Conservation (phyloP, 179 eudicot species). For the Drosera spatulata region DNA sequence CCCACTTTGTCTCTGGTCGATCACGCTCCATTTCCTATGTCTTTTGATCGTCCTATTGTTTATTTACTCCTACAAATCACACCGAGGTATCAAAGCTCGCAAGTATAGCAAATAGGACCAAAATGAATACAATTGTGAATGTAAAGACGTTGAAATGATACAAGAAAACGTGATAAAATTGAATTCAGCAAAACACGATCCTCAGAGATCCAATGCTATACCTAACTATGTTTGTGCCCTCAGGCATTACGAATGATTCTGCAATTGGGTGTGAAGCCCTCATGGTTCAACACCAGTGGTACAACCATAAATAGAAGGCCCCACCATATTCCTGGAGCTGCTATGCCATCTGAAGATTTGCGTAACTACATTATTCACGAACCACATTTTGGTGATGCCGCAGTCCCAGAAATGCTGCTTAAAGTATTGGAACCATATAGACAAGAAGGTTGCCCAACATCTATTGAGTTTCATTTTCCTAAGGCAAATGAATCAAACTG, state of each 20-base stretch:
- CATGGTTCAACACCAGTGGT: constrained; percentile 67
- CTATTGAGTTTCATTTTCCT: constrained; percentile 9
- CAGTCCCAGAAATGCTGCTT: constrained; percentile 95
- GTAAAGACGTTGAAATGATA: too few relatives aligned
- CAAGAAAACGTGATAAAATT: too few relatives aligned
- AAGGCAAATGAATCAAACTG: neutral
- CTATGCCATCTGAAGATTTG: constrained; percentile 59
- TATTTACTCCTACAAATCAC: too few relatives aligned
- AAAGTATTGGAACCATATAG: constrained; percentile 93
- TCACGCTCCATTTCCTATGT: too few relatives aligned
- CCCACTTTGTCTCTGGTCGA: too few relatives aligned
- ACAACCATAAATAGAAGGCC: constrained; percentile 33
- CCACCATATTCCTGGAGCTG: constrained; percentile 37
- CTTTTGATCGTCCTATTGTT: too few relatives aligned
- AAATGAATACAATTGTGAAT: too few relatives aligned
- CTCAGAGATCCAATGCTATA: too few relatives aligned
- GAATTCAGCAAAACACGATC: too few relatives aligned
- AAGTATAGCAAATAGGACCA: too few relatives aligned
- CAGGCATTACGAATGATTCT: constrained; percentile 91
- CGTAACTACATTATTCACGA: constrained; percentile 73
- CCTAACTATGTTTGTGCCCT: constrained; percentile 1
- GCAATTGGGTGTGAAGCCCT: constrained; percentile 88
- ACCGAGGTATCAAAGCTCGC: too few relatives aligned
- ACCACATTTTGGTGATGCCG: constrained; percentile 74
- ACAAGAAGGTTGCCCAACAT: constrained; percentile 52